Evolutionary conservation across 805 yeast genomes (phyloP).

Genomic region (Tetrapisispora arboricola): DNA sequence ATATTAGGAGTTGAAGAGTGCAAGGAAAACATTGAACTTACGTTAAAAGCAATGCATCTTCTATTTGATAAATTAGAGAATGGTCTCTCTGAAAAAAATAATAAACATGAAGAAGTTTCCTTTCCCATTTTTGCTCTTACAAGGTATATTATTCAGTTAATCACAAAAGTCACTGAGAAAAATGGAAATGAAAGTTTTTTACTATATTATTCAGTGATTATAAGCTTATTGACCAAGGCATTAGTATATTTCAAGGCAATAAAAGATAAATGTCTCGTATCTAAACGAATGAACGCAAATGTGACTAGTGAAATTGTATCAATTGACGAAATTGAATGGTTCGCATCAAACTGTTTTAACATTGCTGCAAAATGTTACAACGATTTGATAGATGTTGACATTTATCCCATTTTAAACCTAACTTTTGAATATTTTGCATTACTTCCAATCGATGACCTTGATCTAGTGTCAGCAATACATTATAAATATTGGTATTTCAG

Average conservation of each 20-base stretch:
- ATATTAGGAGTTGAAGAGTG: constrained; percentile 24
- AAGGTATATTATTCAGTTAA: constrained; percentile 26
- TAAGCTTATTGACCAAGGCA: constrained; percentile 7
- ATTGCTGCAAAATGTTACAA: constrained; percentile 20
- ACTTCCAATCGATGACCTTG: constrained; percentile 13
- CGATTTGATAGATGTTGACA: constrained; percentile 7
- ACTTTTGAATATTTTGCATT: constrained; percentile 13
- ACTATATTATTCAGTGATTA: constrained; percentile 1
- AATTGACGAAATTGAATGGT: constrained; percentile 33
- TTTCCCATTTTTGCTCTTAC: constrained; percentile 20
- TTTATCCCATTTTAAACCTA: constrained; percentile 13
- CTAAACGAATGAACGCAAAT: neutral
- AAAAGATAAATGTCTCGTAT: constrained; percentile 5
- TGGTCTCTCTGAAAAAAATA: constrained; percentile 1
- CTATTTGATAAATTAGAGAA: constrained; percentile 21
- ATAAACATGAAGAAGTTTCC: constrained; percentile 8
- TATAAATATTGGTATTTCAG: constrained; percentile 23
- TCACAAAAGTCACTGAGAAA: constrained; percentile 20
- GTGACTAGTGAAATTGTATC: constrained; percentile 12
- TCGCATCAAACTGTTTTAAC: constrained; percentile 30
- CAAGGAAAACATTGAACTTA: constrained; percentile 11
- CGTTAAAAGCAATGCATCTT: neutral
- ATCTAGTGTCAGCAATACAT: constrained; percentile 15
- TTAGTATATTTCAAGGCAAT: constrained; percentile 8
- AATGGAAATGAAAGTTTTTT: neutral